phyloP scores from a whole-genome alignment of 225 moss, liverwort and hornwort genomes.

The Lunularia cruciata region DNA sequence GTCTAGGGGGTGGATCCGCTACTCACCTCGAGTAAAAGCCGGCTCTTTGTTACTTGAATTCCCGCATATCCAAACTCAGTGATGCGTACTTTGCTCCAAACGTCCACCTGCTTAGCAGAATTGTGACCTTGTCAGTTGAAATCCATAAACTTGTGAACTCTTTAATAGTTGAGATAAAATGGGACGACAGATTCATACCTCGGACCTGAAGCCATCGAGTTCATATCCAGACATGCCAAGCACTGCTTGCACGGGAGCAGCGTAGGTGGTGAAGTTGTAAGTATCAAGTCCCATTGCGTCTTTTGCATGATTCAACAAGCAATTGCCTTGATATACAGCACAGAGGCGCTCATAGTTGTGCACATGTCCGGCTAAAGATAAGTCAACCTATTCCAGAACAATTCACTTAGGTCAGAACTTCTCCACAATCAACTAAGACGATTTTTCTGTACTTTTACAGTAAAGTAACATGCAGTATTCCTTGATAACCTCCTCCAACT shows the following conservation, averaged over 20 bases:
- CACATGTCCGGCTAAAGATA: constrained; percentile 45
- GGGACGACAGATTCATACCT: constrained; percentile 23
- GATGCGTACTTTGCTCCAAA: constrained; percentile 43
- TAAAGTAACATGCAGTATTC: no score
- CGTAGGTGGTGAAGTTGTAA: constrained; percentile 35
- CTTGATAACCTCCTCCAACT: no score
- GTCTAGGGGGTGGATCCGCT: neutral
- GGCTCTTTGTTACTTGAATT: constrained; percentile 29
- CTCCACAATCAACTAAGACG: neutral
- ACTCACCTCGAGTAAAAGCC: constrained; percentile 32
- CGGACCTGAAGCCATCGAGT: constrained; percentile 33
- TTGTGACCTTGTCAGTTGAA: no score
- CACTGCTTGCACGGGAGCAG: constrained; percentile 50
- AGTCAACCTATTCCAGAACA: constrained; percentile 33
- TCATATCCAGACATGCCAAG: constrained; percentile 50
- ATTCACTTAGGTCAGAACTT: neutral
- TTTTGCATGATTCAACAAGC: constrained; percentile 30
- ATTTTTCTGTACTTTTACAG: neutral
- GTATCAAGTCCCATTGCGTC: constrained; percentile 36
- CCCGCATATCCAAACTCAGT: constrained; percentile 33
- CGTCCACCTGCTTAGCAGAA: constrained; percentile 20
- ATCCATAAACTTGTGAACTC: no score
- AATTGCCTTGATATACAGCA: constrained; percentile 35
- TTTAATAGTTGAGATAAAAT: neutral
- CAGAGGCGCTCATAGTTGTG: constrained; percentile 53